Percentiles rank a stretch among this genome's conserved stretches.
Evolutionary conservation across 164 flowering plant species (phyloP).

Genomic region (Sextonia rubra): DNA sequence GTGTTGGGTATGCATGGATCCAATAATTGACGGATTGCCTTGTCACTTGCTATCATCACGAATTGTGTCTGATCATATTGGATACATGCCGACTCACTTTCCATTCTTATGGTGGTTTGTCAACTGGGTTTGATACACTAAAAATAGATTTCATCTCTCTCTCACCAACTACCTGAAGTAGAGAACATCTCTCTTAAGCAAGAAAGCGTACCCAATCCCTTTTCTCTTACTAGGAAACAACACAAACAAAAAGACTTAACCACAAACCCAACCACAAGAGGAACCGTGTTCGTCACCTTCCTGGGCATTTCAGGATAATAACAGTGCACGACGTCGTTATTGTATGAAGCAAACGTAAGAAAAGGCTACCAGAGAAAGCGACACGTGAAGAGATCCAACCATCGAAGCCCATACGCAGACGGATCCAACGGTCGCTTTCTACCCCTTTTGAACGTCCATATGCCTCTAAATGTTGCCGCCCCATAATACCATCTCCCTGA

Average conservation of each 20-base stretch:
- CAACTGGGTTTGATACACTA: too few relatives aligned
- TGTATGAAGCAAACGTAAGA: conserved; percentile 39
- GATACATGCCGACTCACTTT: too few relatives aligned
- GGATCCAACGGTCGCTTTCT: conserved; percentile 36
- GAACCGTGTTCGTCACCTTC: conserved; percentile 42
- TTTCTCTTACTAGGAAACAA: conserved; percentile 51
- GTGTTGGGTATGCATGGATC: too few relatives aligned
- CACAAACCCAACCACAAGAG: conserved; percentile 50
- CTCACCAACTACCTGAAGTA: conserved; percentile 14
- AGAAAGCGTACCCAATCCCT: conserved; percentile 65
- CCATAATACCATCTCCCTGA: conserved; percentile 51
- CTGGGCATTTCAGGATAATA: conserved; percentile 35
- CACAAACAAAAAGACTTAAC: conserved; percentile 47
- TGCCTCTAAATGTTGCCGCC: conserved; percentile 46
- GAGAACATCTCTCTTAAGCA: conserved; percentile 39
- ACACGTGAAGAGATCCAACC: conserved; percentile 46
- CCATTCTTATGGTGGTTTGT: too few relatives aligned
- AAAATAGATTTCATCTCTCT: too few relatives aligned
- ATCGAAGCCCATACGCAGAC: conserved; percentile 39
- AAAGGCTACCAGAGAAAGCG: conserved; percentile 43
- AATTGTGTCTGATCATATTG: too few relatives aligned
- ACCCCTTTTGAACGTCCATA: conserved; percentile 50
- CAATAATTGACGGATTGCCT: too few relatives aligned
- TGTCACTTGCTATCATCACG: too few relatives aligned
- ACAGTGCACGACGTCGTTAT: conserved; percentile 41